phyloP scores from a whole-genome alignment of 1,284 basidiomycete species.

The Sanghuangporus sanghuang region DNA sequence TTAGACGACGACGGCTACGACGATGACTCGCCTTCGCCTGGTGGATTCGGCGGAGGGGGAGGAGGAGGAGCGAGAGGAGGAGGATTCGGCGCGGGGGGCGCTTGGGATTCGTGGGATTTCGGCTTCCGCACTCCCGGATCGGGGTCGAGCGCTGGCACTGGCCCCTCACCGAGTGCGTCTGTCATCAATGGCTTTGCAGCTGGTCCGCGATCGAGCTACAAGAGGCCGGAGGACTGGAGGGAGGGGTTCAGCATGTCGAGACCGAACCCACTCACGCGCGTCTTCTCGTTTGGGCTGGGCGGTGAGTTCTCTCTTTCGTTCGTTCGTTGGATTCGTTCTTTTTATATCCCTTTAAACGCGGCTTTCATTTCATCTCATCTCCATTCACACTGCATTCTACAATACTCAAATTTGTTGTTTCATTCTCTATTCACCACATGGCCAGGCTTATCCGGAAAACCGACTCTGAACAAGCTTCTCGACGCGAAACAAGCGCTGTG shows the following conservation, averaged over 20 bases:
- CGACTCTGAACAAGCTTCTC: slow-evolving; percentile 4
- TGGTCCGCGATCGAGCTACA: slow-evolving; percentile 7
- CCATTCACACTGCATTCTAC: background rate
- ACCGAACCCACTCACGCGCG: background rate
- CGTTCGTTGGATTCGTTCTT: background rate
- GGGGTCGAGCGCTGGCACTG: background rate
- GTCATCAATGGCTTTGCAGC: slow-evolving; percentile 1
- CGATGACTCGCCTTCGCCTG: background rate
- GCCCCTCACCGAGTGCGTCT: background rate
- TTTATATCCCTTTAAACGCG: background rate
- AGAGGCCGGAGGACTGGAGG: slow-evolving; percentile 14
- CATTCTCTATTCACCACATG: background rate
- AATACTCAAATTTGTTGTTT: background rate
- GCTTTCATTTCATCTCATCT: background rate
- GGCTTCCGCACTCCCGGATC: no score
- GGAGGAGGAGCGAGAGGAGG: background rate
- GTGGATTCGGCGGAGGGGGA: background rate
- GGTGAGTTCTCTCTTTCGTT: background rate
- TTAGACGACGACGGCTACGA: background rate
- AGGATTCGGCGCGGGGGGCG: background rate
- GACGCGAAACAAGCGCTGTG: slow-evolving; percentile 2
- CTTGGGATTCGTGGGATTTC: no score
- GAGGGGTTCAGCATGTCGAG: slow-evolving; percentile 5
- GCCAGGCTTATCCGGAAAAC: background rate
- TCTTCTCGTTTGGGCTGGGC: slow-evolving; percentile 12